phyloP scores from a whole-genome alignment of 176 grass and related monocot species.

The Alloteropsis semialata region DNA sequence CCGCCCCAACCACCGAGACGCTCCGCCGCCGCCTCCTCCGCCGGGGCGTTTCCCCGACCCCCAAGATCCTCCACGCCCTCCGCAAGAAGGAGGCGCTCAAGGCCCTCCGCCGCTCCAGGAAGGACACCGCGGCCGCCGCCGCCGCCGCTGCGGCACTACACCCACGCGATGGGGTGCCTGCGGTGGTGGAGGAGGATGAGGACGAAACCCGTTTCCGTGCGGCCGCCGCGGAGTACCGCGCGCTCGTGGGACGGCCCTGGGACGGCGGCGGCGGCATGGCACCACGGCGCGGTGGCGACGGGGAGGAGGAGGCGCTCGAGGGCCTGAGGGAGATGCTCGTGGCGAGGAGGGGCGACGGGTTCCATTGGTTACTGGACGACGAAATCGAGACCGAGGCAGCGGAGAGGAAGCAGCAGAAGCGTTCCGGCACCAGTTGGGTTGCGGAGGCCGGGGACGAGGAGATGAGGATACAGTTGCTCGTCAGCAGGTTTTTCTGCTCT shows the following conservation, averaged over 20 bases:
- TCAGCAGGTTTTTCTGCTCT: slow-evolving; percentile 53
- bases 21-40: slow-evolving; percentile 62
- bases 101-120: slow-evolving; percentile 66
- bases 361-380: slow-evolving; percentile 69
- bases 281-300: slow-evolving; percentile 17
- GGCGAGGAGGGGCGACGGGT: slow-evolving; percentile 51
- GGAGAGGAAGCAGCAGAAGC: neutral
- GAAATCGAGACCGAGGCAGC: slow-evolving; percentile 51
- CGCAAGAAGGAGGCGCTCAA: slow-evolving; percentile 88
- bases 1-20: slow-evolving; percentile 45
- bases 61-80: slow-evolving; percentile 82
- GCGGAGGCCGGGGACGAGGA: slow-evolving; percentile 36
- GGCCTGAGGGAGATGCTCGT: slow-evolving; percentile 71
- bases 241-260: slow-evolving; percentile 67
- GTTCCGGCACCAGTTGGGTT: neutral
- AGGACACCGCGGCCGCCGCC: slow-evolving; percentile 39
- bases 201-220: slow-evolving; percentile 52
- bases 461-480: slow-evolving; percentile 53
- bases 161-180: neutral
- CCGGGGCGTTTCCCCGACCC: slow-evolving; percentile 65
- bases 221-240: slow-evolving; percentile 61
- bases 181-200: slow-evolving; percentile 40
- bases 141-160: neutral
- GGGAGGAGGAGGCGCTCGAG: slow-evolving; percentile 42
- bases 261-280: slow-evolving; percentile 18